Evolutionary conservation across 345 rosid species (phyloP).

Genomic region (Ricinus communis): DNA sequence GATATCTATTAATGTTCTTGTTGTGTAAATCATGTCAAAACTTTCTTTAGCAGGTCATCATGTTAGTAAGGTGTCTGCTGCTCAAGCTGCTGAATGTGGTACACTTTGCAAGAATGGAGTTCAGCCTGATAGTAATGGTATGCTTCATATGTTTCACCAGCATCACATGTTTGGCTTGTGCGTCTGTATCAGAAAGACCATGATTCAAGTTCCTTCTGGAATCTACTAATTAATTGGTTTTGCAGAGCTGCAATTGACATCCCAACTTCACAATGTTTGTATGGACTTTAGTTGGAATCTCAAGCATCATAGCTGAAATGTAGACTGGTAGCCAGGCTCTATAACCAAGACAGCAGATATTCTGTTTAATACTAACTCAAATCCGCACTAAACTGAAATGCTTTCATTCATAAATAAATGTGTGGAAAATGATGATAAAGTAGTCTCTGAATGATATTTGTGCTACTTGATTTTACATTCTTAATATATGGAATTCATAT

Average conservation of each 20-base stretch:
- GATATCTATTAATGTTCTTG: not conserved
- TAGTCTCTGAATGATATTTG: not conserved
- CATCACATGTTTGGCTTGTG: not conserved
- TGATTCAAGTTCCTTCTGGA: not conserved
- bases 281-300: not conserved
- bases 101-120: conserved; percentile 3
- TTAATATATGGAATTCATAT: not conserved
- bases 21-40: not conserved
- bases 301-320: no score
- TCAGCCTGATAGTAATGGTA: conserved; percentile 8
- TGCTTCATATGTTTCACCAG: not conserved
- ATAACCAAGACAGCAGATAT: not conserved
- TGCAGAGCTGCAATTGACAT: not conserved
- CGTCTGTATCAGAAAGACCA: not conserved
- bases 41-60: conserved; percentile 19
- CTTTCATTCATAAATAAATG: not conserved
- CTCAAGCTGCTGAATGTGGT: conserved; percentile 2
- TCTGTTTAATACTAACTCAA: no score
- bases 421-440: not conserved
- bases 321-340: not conserved
- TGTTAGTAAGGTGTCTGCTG: conserved; percentile 7
- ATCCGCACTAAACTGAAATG: not conserved
- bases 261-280: not conserved
- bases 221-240: not conserved
- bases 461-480: not conserved